Conservation (phyloP, 805 yeast genomes). For the Torulaspora quercuum region DNA sequence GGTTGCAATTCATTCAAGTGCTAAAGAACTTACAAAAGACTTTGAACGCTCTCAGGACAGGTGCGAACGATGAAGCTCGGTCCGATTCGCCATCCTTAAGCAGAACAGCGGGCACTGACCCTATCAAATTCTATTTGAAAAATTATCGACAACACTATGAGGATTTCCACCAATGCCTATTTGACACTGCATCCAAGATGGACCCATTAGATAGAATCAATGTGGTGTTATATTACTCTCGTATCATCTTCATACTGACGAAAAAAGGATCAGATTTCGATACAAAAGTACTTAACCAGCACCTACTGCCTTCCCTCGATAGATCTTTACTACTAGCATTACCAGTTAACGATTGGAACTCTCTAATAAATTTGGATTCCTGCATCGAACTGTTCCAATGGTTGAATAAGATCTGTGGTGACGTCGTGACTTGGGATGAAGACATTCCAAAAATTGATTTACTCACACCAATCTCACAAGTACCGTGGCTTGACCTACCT, state of each 20-base stretch:
- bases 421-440: conserved; percentile 8
- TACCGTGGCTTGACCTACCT: conserved; percentile 11
- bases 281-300: conserved; percentile 26
- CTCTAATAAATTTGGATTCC: conserved; percentile 20
- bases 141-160: conserved; percentile 33
- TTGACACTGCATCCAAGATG: conserved; percentile 32
- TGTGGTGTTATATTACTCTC: conserved; percentile 28
- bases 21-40: conserved; percentile 61
- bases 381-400: conserved; percentile 20
- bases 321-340: conserved; percentile 23
- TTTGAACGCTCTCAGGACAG: conserved; percentile 36
- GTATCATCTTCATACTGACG: conserved; percentile 29
- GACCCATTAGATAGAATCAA: conserved; percentile 33
- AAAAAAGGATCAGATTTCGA: conserved; percentile 17
- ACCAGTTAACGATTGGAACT: conserved; percentile 23
- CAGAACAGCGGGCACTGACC: conserved; percentile 22
- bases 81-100: conserved; percentile 19
- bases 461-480: conserved; percentile 7
- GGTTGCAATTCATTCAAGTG: conserved; percentile 67
- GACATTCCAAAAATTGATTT: conserved; percentile 3
- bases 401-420: conserved; percentile 14
- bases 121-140: conserved; percentile 31
- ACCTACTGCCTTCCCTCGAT: conserved; percentile 27
- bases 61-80: conserved; percentile 52
- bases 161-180: conserved; percentile 36